A percentile compares a stretch with the other conserved stretches of the same genome.
phyloP scores from a whole-genome alignment of 306 rosid species.

The barrel medic (Medicago truncatula) region MtrunA17r5.0-ANR NC_053042.1:3398501-3399000 shows the following conservation, averaged over 20 bases:
- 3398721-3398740: not conserved
- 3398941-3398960: not conserved
- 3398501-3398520: not conserved
- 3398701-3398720: not conserved
- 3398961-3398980: not conserved
- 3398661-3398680: not conserved
- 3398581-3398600: too few relatives aligned
- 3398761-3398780: not conserved
- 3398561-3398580: too few relatives aligned
- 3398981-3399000: constrained; percentile 65
- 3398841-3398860: too few relatives aligned
- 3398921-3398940: too few relatives aligned
- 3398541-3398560: too few relatives aligned
- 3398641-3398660: not conserved
- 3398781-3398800: not conserved
- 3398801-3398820: too few relatives aligned
- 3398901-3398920: too few relatives aligned
- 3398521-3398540: too few relatives aligned
- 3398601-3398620: not conserved
- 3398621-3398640: not conserved
- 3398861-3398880: too few relatives aligned
- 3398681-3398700: not conserved
- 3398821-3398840: too few relatives aligned
- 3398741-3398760: not conserved
- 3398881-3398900: too few relatives aligned